Percentiles rank a stretch among this genome's conserved stretches.
Evolutionary conservation across 768 basidiomycete genomes (phyloP).

Genomic region (Porphyrellus cyaneotinctus): DNA sequence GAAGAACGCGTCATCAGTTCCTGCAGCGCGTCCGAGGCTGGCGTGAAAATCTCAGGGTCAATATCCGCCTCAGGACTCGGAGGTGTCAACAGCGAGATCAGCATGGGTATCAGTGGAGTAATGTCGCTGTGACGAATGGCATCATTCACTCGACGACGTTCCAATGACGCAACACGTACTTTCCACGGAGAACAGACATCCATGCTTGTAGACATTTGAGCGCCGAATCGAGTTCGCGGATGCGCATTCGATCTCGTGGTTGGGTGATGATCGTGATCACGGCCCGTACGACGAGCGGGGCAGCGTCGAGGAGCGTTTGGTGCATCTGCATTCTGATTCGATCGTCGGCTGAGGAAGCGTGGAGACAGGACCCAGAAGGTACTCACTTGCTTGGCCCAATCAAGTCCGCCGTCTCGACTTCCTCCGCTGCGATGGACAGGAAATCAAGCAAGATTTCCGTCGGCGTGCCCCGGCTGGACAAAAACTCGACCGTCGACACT

Average conservation of each 20-base stretch:
- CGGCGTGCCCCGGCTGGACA: conserved; percentile 57
- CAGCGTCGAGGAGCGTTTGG: conserved; percentile 61
- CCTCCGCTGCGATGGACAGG: conserved; percentile 80
- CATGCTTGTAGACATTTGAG: conserved; percentile 81
- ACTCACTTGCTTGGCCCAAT: conserved; percentile 67
- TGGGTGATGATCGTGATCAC: conserved; percentile 54
- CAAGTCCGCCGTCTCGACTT: conserved; percentile 72
- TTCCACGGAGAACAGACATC: conserved; percentile 65
- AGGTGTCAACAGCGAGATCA: conserved; percentile 46
- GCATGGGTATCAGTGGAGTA: conserved; percentile 61
- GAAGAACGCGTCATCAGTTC: conserved; percentile 76
- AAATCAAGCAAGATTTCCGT: conserved; percentile 67
- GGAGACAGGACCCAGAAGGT: conserved; percentile 9
- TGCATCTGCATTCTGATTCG: conserved; percentile 54
- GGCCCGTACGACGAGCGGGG: conserved; percentile 67
- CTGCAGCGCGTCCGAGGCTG: conserved; percentile 67
- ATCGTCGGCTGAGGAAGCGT: conserved; percentile 5
- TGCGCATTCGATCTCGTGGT: conserved; percentile 29
- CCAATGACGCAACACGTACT: conserved; percentile 41
- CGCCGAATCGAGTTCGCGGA: conserved; percentile 58
- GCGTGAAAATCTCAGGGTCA: conserved; percentile 53
- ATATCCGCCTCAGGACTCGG: conserved; percentile 29
- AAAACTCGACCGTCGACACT: conserved; percentile 52
- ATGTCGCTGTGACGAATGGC: conserved; percentile 48
- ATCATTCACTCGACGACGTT: not conserved